These are phyloP conservation scores for Groenewaldozyma salmanticensis DNA, from an alignment of 805 yeast species.

Conservation along the genomic window DNA sequence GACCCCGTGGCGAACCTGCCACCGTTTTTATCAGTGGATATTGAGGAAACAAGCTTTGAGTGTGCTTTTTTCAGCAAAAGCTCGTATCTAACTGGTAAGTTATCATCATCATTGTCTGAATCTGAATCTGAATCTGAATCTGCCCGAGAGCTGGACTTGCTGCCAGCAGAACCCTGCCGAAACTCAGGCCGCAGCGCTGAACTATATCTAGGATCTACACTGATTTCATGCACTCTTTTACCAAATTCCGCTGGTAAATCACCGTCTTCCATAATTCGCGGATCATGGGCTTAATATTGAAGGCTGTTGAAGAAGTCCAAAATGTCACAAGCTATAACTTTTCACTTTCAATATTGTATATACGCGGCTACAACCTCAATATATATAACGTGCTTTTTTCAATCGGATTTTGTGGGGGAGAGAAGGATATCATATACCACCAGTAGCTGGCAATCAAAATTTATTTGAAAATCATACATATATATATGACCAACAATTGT, in stretches of 20 bases:
- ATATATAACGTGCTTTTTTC: no score
- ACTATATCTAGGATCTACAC: not conserved
- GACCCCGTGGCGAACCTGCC: conserved; percentile 23
- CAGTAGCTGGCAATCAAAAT: no score
- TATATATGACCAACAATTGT: no score
- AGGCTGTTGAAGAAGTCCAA: not conserved
- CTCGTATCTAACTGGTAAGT: conserved; percentile 31
- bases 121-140: conserved; percentile 15
- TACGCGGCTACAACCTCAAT: no score
- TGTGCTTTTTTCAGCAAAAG: conserved; percentile 17
- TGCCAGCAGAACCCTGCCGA: not conserved
- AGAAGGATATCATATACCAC: no score
- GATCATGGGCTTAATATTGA: no score
- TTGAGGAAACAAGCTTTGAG: conserved; percentile 16
- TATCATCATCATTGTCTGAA: conserved; percentile 23
- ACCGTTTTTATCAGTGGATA: conserved; percentile 23
- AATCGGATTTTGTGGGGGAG: no score
- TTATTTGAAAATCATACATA: no score
- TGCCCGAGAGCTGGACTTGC: conserved; percentile 4
- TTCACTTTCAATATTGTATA: no score
- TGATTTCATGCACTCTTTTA: not conserved
- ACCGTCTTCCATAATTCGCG: no score
- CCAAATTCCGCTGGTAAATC: not conserved
- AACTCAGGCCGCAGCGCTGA: not conserved
- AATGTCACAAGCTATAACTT: no score